These are phyloP conservation scores for Termitomyces titanicus DNA, from an alignment of 768 basidiomycete genomes.

Conservation along the genomic window DNA sequence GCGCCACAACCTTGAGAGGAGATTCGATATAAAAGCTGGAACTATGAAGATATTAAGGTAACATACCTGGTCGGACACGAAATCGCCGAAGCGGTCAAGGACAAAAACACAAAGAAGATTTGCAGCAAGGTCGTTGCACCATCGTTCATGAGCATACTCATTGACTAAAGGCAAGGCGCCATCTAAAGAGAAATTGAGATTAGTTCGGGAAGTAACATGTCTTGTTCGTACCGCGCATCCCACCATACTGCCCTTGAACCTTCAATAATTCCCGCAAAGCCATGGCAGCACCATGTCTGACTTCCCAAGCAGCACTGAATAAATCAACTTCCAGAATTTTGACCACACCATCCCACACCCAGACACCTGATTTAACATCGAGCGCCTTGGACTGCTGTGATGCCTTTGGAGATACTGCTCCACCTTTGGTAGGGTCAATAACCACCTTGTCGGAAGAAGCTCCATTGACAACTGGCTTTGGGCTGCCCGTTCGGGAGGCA, in stretches of 20 bases:
- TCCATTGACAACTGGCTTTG: constrained; percentile 39
- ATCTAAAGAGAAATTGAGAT: constrained; percentile 32
- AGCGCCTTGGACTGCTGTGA: constrained; percentile 76
- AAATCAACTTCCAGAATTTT: constrained; percentile 79
- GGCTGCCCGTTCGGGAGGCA: constrained; percentile 57
- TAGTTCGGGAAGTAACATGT: not conserved
- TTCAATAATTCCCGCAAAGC: constrained; percentile 87
- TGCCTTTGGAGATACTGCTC: constrained; percentile 75
- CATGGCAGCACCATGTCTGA: constrained; percentile 90
- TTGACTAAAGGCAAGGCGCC: constrained; percentile 54
- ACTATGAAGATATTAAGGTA: not conserved
- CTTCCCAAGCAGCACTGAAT: constrained; percentile 88
- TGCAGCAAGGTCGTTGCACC: constrained; percentile 87
- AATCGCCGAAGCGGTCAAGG: constrained; percentile 97
- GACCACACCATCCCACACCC: constrained; percentile 86
- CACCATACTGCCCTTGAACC: constrained; percentile 76
- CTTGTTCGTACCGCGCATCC: constrained; percentile 64
- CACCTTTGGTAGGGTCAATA: constrained; percentile 80
- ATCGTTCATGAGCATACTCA: constrained; percentile 66
- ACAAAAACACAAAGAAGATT: constrained; percentile 88
- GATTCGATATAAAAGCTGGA: not conserved
- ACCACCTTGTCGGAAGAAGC: constrained; percentile 59
- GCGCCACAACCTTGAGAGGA: constrained; percentile 70
- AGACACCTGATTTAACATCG: constrained; percentile 68
- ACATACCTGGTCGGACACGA: constrained; percentile 81